phyloP scores from a whole-genome alignment of 1,284 basidiomycete genomes.

The Leccinum angustisporum region DNA sequence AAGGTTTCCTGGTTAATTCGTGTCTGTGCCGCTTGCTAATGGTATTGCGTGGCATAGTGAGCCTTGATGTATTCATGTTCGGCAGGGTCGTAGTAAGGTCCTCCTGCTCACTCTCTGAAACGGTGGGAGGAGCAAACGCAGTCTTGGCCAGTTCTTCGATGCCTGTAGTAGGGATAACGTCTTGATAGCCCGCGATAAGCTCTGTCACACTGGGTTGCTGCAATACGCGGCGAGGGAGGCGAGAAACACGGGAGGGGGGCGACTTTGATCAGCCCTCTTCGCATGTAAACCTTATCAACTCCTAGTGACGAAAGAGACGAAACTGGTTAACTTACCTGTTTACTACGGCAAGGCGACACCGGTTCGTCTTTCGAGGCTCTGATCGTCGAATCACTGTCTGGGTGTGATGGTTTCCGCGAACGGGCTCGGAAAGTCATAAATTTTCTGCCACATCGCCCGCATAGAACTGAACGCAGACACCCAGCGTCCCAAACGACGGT shows the following conservation, averaged over 20 bases:
- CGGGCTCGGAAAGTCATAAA: conserved; percentile 50
- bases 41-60: conserved; percentile 37
- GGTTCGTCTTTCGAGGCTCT: conserved; percentile 43
- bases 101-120: conserved; percentile 75
- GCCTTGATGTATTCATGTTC: conserved; percentile 26
- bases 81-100: conserved; percentile 36
- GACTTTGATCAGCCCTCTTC: conserved; percentile 23
- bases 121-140: conserved; percentile 54
- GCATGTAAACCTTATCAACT: conserved; percentile 12
- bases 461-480: conserved; percentile 67
- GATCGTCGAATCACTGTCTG: no score
- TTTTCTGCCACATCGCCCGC: conserved; percentile 66
- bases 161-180: conserved; percentile 69
- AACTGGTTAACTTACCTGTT: conserved; percentile 27
- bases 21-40: conserved; percentile 51
- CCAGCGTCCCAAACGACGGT: conserved; percentile 63
- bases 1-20: conserved; percentile 51
- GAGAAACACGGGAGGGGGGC: conserved; percentile 47
- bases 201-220: conserved; percentile 77
- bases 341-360: conserved; percentile 21
- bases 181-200: conserved; percentile 81
- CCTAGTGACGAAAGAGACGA: background rate
- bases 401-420: conserved; percentile 40
- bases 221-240: conserved; percentile 64
- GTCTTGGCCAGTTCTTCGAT: conserved; percentile 69